phyloP scores from a whole-genome alignment of 495 filamentous ascomycete genomes.

The Penicillium paxilli region DNA sequence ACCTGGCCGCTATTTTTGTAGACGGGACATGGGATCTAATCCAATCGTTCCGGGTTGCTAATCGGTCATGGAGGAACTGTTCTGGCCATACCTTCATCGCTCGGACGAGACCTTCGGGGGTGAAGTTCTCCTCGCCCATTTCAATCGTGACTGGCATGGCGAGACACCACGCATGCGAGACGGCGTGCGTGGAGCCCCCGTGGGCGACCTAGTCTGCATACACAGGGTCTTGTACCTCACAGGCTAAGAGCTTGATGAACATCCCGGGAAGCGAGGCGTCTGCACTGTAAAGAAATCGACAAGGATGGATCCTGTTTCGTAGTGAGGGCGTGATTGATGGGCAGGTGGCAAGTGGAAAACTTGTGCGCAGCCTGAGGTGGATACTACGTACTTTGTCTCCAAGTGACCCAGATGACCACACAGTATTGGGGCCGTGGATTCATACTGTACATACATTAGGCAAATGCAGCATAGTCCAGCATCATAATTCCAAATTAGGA shows the following conservation, averaged over 20 bases:
- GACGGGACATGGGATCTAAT: background rate
- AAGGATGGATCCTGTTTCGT: constrained; percentile 6
- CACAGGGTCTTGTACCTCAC: constrained; percentile 21
- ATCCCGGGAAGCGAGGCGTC: constrained; percentile 2
- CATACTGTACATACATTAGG: background rate
- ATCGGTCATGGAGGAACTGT: constrained; percentile 5
- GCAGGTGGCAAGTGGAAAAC: constrained; percentile 12
- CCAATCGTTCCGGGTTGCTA: constrained; percentile 1
- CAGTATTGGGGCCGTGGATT: no score
- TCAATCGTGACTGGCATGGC: constrained; percentile 12
- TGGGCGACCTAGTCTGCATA: constrained; percentile 5
- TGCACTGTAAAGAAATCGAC: constrained; percentile 14
- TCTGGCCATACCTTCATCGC: background rate
- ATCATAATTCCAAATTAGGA: background rate
- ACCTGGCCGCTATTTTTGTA: background rate
- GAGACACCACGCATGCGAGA: constrained; percentile 5
- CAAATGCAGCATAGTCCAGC: background rate
- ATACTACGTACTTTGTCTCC: constrained; percentile 9
- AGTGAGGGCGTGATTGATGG: constrained; percentile 12
- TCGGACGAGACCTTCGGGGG: constrained; percentile 1
- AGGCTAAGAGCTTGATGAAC: constrained; percentile 5
- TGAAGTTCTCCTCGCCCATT: constrained; percentile 7
- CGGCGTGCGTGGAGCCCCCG: constrained; percentile 9
- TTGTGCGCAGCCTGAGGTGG: no score
- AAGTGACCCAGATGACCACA: background rate